These are phyloP conservation scores for Fomitopsis serialis DNA, from an alignment of 768 basidiomycete species.

Conservation along the genomic window DNA sequence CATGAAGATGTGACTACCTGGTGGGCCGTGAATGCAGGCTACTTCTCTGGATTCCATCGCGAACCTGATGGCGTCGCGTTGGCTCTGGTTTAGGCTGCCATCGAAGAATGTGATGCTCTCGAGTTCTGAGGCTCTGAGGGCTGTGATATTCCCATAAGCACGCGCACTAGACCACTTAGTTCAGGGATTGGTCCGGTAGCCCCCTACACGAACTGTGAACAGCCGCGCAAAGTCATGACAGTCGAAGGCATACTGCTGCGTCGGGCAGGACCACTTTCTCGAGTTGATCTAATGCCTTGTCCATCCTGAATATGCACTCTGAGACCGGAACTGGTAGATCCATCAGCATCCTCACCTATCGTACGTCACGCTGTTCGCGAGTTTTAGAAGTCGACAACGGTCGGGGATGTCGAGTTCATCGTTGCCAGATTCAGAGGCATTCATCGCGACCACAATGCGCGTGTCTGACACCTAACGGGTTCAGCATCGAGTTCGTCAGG, in stretches of 20 bases:
- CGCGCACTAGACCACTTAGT: constrained; percentile 50
- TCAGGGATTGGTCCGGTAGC: constrained; percentile 39
- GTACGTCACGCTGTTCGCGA: constrained; percentile 90
- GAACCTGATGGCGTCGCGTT: constrained; percentile 79
- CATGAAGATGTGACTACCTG: constrained; percentile 43
- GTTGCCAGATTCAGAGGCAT: constrained; percentile 50
- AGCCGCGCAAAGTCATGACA: not conserved
- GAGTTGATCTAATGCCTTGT: constrained; percentile 67
- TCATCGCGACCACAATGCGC: constrained; percentile 75
- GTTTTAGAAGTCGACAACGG: constrained; percentile 77
- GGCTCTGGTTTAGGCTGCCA: constrained; percentile 70
- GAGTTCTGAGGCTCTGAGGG: constrained; percentile 35
- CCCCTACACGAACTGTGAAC: constrained; percentile 18
- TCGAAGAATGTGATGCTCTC: constrained; percentile 65
- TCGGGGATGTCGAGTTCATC: constrained; percentile 80
- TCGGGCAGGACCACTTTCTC: constrained; percentile 36
- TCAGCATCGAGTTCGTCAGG: not conserved
- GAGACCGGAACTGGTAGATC: not conserved
- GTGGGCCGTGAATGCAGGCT: constrained; percentile 96
- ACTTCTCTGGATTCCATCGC: constrained; percentile 78
- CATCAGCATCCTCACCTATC: constrained; percentile 49
- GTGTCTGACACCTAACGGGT: constrained; percentile 66
- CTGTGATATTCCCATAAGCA: constrained; percentile 62
- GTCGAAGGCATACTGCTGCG: not conserved
- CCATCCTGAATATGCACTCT: constrained; percentile 56